A percentile compares a stretch with the other conserved stretches of the same genome.
These are phyloP conservation scores for Echeveria elegans DNA, from an alignment of 164 flowering plant genomes.

Conservation along the genomic window DNA sequence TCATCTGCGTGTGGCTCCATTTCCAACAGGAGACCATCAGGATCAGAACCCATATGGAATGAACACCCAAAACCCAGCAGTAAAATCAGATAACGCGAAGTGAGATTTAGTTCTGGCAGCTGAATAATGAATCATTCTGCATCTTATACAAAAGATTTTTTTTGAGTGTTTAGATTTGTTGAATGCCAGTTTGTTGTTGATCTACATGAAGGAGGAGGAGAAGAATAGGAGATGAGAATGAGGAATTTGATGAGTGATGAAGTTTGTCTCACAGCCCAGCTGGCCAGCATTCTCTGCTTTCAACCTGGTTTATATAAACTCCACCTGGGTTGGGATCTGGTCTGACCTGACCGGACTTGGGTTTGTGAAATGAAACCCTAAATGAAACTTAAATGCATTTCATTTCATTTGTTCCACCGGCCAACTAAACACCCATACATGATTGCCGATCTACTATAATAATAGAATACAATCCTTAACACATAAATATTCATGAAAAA, in stretches of 20 bases:
- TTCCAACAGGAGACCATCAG: not conserved
- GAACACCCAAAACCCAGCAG: not conserved
- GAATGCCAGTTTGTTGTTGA: not conserved
- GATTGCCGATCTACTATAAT: no score
- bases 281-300: not conserved
- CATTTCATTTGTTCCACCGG: not conserved
- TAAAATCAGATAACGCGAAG: not conserved
- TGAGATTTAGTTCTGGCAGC: not conserved
- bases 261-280: slow-evolving; percentile 1
- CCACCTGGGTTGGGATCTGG: not conserved
- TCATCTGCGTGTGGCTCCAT: not conserved
- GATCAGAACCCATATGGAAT: not conserved
- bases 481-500: no score
- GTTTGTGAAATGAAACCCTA: not conserved
- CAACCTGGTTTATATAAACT: slow-evolving; percentile 1
- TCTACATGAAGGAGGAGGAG: not conserved
- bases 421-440: not conserved
- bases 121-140: not conserved
- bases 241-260: not conserved
- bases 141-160: not conserved
- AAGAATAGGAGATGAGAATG: not conserved
- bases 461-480: no score
- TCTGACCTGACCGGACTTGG: not conserved
- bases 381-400: not conserved
- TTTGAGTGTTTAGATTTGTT: not conserved